A percentile compares a stretch with the other conserved stretches of the same genome.
Evolutionary conservation across 768 basidiomycete genomes (phyloP).

Genomic region (Tylopilus sp.): DNA sequence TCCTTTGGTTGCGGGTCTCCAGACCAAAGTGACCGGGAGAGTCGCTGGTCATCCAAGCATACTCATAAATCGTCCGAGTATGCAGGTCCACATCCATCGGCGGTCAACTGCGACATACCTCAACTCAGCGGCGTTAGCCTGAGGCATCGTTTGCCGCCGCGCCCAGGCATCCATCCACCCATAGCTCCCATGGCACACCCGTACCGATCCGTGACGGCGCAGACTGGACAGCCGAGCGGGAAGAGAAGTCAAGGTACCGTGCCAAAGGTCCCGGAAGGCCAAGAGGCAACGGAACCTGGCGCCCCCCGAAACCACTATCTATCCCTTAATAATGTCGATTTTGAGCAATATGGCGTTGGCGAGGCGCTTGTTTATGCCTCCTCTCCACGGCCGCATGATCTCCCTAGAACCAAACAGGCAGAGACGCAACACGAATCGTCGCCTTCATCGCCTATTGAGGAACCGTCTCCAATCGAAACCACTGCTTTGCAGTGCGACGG

Average conservation of each 20-base stretch:
- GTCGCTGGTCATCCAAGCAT: constrained; percentile 9
- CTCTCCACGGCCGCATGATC: neutral
- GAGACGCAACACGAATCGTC: neutral
- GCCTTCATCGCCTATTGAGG: neutral
- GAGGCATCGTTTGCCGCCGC: constrained; percentile 38
- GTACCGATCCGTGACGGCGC: constrained; percentile 11
- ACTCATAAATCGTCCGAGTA: constrained; percentile 32
- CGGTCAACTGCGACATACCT: constrained; percentile 21
- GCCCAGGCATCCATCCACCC: constrained; percentile 17
- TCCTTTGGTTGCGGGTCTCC: constrained; percentile 7
- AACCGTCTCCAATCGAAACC: neutral
- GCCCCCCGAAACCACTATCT: constrained; percentile 2
- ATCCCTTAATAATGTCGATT: constrained; percentile 27
- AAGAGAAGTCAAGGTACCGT: neutral
- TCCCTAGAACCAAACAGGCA: neutral
- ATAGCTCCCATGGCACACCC: constrained; percentile 31
- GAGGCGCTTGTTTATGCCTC: constrained; percentile 56
- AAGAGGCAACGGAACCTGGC: neutral
- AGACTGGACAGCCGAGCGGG: neutral
- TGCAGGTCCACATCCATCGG: constrained; percentile 41
- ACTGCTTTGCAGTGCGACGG: constrained; percentile 39
- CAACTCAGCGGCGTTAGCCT: constrained; percentile 23
- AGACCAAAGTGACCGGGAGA: neutral
- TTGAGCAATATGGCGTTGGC: constrained; percentile 57
- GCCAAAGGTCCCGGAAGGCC: neutral